Evolutionary conservation across 106 monocot species (phyloP), one percentile per base, ranked within the genome.

Genomic region (Vanilla planifolia): DNA sequence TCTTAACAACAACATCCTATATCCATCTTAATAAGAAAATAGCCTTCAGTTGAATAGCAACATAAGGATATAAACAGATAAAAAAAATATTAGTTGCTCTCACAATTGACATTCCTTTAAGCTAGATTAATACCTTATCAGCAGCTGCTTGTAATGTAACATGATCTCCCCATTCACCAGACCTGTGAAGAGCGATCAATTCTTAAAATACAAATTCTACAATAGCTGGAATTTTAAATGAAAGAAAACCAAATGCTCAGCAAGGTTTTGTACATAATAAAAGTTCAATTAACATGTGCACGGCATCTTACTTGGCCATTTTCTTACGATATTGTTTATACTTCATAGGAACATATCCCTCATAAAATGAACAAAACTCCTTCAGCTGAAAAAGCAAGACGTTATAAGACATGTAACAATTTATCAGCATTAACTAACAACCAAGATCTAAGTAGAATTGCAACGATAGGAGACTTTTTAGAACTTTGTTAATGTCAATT

Each of bases 121-220:
- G 26, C 27, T 43, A 26, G 48, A 42, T 42, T 32, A 68, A 45
- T 23, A 96, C 96, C 91, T 85, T 96, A 74, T 96, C 96, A 63
- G 96, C 96, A 59, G 96, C 96, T 48, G 96, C 96, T 74, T 96
- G 96, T 62, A 96, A 63, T n/a, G 96, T 96, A 72, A 96, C 46
- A 77, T 96, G 96, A 42, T 96, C 96, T 40, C 96, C 96, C 91
- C 96, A 96, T 85, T 96, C 96, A 42, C 96, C 91, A 60, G 84
- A 84, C 69, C 96, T 96, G 72, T 51, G 55, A 20, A 25, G 55
- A 45, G 60, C 47, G 30, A 62, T 43, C n/a, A 3, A 56, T 62
- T 64, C 33, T 55, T 25, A 42, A 15, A 59, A 21, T 41, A 27
- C 42, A 61, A 41, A 26, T 42, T 26, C 27, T 25, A 14, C 42